Conservation (phyloP, 2,329 filamentous ascomycete genomes). For the Aspergillus neoniger region DNA sequence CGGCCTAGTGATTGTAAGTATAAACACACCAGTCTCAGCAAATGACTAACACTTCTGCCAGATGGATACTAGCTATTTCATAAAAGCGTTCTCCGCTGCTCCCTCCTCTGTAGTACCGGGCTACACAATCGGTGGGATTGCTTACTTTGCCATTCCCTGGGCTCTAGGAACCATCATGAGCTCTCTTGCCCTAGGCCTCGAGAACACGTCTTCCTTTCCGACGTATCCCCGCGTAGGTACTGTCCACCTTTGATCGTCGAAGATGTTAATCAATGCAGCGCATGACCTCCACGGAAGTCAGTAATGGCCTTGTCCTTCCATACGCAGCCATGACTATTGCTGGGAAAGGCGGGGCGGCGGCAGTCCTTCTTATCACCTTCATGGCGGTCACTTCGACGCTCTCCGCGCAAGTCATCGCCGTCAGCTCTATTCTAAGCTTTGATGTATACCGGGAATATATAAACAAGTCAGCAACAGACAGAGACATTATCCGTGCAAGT, state of each 20-base stretch:
- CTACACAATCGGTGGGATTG: slow-evolving; percentile 55
- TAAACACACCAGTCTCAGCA: not conserved
- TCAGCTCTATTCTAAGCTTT: slow-evolving; percentile 57
- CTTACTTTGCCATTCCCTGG: slow-evolving; percentile 59
- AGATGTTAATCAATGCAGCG: slow-evolving; percentile 21
- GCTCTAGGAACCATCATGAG: slow-evolving; percentile 55
- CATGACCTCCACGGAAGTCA: slow-evolving; percentile 42
- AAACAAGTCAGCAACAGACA: slow-evolving; percentile 49
- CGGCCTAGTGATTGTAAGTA: slow-evolving; percentile 51
- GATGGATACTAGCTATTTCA: slow-evolving; percentile 58
- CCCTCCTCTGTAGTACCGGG: slow-evolving; percentile 54
- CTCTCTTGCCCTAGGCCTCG: slow-evolving; percentile 51
- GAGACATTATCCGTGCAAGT: slow-evolving; percentile 54
- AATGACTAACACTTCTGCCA: slow-evolving; percentile 10
- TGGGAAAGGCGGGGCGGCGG: slow-evolving; percentile 42
- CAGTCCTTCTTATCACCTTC: slow-evolving; percentile 42
- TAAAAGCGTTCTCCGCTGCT: slow-evolving; percentile 54
- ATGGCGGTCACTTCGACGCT: slow-evolving; percentile 52
- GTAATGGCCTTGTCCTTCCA: slow-evolving; percentile 40
- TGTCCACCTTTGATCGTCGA: not conserved
- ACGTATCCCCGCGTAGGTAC: slow-evolving; percentile 51
- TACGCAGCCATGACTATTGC: slow-evolving; percentile 43
- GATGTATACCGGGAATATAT: slow-evolving; percentile 57
- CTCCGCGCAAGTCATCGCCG: slow-evolving; percentile 56
- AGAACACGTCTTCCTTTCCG: slow-evolving; percentile 53